Percentiles rank a stretch among this genome's conserved stretches.
These are phyloP conservation scores for Silene conica DNA, from an alignment of 148 eudicot species.

Conservation along the genomic window DNA sequence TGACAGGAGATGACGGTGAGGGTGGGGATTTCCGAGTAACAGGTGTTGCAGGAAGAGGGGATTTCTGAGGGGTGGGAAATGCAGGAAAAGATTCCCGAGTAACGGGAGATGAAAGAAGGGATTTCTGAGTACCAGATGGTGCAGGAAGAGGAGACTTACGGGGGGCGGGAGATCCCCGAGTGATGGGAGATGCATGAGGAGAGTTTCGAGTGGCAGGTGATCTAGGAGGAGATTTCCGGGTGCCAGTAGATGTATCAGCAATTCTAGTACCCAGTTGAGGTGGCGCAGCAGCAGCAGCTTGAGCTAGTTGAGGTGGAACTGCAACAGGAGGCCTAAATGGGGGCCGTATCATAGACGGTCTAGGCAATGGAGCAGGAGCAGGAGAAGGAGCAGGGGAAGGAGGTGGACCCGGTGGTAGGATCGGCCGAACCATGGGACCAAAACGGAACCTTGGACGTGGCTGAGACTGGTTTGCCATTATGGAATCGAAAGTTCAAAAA, in stretches of 20 bases:
- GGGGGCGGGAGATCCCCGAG: not conserved
- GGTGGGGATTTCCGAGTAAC: not conserved
- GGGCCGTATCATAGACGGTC: slow-evolving; percentile 35
- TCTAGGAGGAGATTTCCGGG: not conserved
- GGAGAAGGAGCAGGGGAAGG: slow-evolving; percentile 29
- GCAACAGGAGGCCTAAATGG: slow-evolving; percentile 25
- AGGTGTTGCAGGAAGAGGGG: slow-evolving; percentile 1
- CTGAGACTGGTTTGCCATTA: slow-evolving; percentile 47
- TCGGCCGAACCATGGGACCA: slow-evolving; percentile 32
- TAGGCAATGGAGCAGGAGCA: slow-evolving; percentile 30
- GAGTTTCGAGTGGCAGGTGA: not conserved
- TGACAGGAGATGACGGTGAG: slow-evolving; percentile 1
- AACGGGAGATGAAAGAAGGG: slow-evolving; percentile 15
- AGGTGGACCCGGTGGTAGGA: slow-evolving; percentile 18
- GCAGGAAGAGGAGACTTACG: slow-evolving; percentile 3
- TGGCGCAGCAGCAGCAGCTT: slow-evolving; percentile 24
- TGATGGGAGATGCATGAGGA: slow-evolving; percentile 5
- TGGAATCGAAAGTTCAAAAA: not conserved
- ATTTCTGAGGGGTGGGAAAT: not conserved
- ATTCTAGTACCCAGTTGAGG: slow-evolving; percentile 8
- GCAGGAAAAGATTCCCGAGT: not conserved
- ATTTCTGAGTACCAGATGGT: not conserved
- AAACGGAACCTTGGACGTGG: slow-evolving; percentile 50
- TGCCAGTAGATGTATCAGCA: slow-evolving; percentile 13
- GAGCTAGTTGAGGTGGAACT: slow-evolving; percentile 23